Percentiles rank a stretch among this genome's conserved stretches.
Conservation (phyloP, 192 early-diverging fungal species). For the Obelidium mucronatum region DNA sequence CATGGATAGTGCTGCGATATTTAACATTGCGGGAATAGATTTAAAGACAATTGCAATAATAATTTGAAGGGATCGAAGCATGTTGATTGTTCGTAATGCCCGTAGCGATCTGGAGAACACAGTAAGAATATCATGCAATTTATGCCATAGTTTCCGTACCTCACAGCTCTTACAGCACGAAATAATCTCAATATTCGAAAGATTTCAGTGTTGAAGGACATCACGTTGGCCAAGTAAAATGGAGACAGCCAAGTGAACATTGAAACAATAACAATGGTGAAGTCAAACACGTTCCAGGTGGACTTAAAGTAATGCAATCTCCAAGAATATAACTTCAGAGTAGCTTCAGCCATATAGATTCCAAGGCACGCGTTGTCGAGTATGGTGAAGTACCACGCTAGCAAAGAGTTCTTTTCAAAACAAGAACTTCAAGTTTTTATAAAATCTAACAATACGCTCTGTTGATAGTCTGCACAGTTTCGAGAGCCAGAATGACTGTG, state of each 20-base stretch:
- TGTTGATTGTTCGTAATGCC: conserved; percentile 40
- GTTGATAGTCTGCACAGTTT: conserved; percentile 30
- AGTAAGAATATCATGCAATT: background rate
- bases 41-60: conserved; percentile 47
- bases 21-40: conserved; percentile 53
- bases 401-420: background rate
- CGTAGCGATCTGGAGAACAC: conserved; percentile 14
- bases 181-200: conserved; percentile 40
- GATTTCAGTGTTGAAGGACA: conserved; percentile 37
- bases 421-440: no score
- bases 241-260: conserved; percentile 39
- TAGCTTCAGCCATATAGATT: conserved; percentile 45
- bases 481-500: conserved; percentile 33
- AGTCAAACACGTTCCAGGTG: conserved; percentile 48
- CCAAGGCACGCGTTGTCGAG: conserved; percentile 46
- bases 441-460: conserved; percentile 30
- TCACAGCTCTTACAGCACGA: conserved; percentile 40
- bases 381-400: conserved; percentile 43
- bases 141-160: background rate
- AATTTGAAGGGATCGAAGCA: conserved; percentile 46
- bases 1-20: conserved; percentile 40
- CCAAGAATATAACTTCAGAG: conserved; percentile 42
- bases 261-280: conserved; percentile 33
- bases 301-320: conserved; percentile 39
- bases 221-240: conserved; percentile 20